A percentile compares a stretch with the other conserved stretches of the same genome.
Conservation (phyloP, 805 yeast genomes). For the Ogataea pignaliae region DNA sequence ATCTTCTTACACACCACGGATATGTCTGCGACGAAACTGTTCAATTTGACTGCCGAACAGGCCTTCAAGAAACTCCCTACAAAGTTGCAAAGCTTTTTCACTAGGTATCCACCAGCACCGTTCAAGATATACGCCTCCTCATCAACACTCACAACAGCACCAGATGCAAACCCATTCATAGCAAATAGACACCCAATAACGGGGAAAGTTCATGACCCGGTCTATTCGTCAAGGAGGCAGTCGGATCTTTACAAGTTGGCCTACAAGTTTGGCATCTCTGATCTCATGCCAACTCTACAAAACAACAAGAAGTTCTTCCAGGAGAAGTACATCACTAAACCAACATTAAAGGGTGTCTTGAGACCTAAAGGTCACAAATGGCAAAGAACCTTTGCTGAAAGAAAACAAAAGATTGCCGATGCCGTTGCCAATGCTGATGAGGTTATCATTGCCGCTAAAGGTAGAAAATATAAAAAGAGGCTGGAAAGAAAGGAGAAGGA, state of each 20-base stretch:
- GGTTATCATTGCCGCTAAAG: conserved; percentile 60
- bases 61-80: conserved; percentile 54
- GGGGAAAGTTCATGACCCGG: conserved; percentile 70
- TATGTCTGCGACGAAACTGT: conserved; percentile 18
- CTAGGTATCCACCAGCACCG: conserved; percentile 83
- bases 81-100: conserved; percentile 67
- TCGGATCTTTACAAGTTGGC: conserved; percentile 83
- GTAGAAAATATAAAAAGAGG: conserved; percentile 42
- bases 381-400: conserved; percentile 61
- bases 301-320: conserved; percentile 66
- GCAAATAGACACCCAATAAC: conserved; percentile 83
- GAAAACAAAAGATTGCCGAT: conserved; percentile 55
- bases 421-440: conserved; percentile 69
- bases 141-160: conserved; percentile 63
- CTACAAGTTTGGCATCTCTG: conserved; percentile 70
- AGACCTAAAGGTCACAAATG: conserved; percentile 77
- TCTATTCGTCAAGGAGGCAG: conserved; percentile 75
- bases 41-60: conserved; percentile 27
- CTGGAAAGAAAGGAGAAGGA: conserved; percentile 38
- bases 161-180: conserved; percentile 79
- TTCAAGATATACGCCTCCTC: conserved; percentile 57
- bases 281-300: conserved; percentile 64
- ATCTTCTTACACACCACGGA: not conserved
- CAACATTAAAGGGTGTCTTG: conserved; percentile 70
- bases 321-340: conserved; percentile 68